phyloP scores from a whole-genome alignment of 2,329 filamentous ascomycete genomes.

The Sporothrix luriei region DNA sequence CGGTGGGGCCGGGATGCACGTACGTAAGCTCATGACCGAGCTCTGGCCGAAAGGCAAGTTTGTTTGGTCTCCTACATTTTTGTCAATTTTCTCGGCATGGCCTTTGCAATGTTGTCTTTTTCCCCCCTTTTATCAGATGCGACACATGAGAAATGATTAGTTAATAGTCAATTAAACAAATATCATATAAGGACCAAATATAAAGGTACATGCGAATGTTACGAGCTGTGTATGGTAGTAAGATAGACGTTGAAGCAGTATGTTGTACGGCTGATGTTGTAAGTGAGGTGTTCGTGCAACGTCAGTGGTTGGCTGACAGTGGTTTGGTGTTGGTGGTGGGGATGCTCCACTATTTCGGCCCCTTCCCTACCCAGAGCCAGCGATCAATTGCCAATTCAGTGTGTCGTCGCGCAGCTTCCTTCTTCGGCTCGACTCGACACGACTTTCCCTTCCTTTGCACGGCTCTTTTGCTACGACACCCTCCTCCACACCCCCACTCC shows the following conservation, averaged over 20 bases:
- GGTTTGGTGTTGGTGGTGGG: background rate
- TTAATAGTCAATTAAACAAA: background rate
- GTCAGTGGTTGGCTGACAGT: background rate
- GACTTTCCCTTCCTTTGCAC: background rate
- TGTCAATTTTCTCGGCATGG: constrained; percentile 13
- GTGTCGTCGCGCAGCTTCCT: constrained; percentile 12
- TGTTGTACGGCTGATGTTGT: background rate
- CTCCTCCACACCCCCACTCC: background rate
- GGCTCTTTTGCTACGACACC: background rate
- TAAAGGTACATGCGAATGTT: background rate
- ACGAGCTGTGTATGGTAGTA: background rate
- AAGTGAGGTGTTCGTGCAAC: background rate
- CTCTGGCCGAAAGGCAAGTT: background rate
- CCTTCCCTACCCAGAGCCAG: background rate
- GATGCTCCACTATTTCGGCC: background rate
- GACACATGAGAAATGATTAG: constrained; percentile 22
- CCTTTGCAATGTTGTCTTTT: constrained; percentile 4
- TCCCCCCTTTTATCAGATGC: constrained; percentile 9
- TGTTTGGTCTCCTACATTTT: background rate
- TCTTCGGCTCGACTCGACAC: background rate
- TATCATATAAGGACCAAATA: background rate
- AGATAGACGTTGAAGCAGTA: background rate
- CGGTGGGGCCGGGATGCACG: constrained; percentile 53
- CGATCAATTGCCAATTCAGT: constrained; percentile 21
- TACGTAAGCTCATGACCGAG: too few species aligned